Base-by-base conservation (phyloP, 306 rosid species). In the Begonia peltatifolia region DNA sequence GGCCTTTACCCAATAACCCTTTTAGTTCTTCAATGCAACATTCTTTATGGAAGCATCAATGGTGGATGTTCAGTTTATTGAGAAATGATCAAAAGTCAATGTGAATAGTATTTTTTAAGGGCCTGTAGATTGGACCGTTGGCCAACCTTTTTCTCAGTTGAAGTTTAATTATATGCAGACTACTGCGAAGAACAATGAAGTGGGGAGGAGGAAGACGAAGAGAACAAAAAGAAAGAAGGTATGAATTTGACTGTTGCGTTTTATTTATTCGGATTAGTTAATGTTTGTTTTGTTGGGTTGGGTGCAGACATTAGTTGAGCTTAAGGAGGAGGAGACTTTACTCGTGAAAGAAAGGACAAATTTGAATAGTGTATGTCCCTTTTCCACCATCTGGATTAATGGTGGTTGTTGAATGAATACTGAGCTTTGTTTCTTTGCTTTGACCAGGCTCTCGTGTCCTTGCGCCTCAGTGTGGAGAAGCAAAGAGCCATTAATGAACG, bases 251-350 rank as follows among this genome's bases (percentile, higher is more conserved):
- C 18, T 42, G 12, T 42, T 42, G 9, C 6, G 14, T 5, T n/a
- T 10, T 30, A n/a, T 44, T 5, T 44, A 14, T 44, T 44, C 3
- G 13, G 12, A 10, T 10, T 2, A 10, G 9, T 44, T 44, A 44
- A 10, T 44, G 14, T 44, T 10, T 44, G 5, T 10, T 3, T 11
- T 3, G 57, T 23, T 77, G 65, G 23, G 38, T 30, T 30, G 38
- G 38, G 57, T 64, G 59, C 92, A 90, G 97, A 83, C 95, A 14
- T 61, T 86, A 46, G 73, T 79, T 57, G 92, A 85, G 62, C 82
- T 90, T 56, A 80, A 56, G 70, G 97, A 90, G 65, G 95, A 80
- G 76, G 94, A 85, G 74, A 72, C 50, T 73, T 49, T 71, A 11
- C 76, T 85, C 47, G 62, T 83, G 64, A 75, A 69, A 68, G 97